These are phyloP conservation scores for Pelargonium nanum DNA, from an alignment of 345 rosid species.

Conservation along the genomic window DNA sequence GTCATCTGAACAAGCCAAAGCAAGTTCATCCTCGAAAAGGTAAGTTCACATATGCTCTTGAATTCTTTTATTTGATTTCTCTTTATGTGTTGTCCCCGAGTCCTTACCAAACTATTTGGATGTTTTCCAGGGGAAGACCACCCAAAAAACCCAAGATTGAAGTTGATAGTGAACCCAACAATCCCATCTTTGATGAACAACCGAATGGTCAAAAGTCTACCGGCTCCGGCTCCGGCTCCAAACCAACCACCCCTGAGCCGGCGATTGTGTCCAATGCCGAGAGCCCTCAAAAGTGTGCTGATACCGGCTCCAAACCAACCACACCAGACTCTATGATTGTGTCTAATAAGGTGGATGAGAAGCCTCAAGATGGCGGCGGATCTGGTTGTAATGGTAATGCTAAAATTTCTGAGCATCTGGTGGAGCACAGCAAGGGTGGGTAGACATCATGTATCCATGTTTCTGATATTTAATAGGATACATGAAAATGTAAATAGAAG, in stretches of 20 bases:
- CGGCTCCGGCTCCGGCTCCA: background rate
- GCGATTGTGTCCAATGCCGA: no score
- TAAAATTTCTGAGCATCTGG: no score
- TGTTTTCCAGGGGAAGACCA: background rate
- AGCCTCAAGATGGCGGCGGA: no score
- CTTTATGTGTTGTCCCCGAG: background rate
- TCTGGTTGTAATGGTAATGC: no score
- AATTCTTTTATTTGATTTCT: background rate
- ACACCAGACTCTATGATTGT: no score
- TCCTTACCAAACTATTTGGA: background rate
- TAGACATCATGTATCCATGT: no score
- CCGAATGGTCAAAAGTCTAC: background rate
- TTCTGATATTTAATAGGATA: no score
- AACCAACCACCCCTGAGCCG: background rate
- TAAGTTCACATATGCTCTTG: background rate
- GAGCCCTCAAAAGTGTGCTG: no score
- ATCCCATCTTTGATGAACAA: background rate
- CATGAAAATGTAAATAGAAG: no score
- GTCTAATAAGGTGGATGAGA: no score
- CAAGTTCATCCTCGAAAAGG: background rate
- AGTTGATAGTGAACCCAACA: background rate
- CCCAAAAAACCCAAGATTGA: background rate
- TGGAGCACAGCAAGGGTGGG: no score
- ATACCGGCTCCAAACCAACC: no score
- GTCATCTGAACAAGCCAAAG: background rate